These are phyloP conservation scores for Trypanosoma melophagium DNA, from an alignment of 208 protist genomes.

Conservation along the genomic window DNA sequence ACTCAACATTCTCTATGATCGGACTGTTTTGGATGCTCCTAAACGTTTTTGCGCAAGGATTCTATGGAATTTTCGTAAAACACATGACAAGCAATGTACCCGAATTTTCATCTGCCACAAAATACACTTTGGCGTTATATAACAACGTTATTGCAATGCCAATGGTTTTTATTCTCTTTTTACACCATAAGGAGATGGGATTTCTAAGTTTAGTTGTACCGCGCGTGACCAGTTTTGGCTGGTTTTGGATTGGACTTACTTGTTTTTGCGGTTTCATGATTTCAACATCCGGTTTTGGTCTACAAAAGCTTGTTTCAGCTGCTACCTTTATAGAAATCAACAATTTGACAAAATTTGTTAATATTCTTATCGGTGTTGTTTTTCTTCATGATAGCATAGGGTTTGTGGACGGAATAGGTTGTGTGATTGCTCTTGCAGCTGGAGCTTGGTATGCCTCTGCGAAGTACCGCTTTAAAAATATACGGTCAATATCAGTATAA, in stretches of 20 bases:
- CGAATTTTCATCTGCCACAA: slow-evolving; percentile 27
- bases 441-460: slow-evolving; percentile 35
- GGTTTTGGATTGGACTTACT: slow-evolving; percentile 32
- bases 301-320: slow-evolving; percentile 45
- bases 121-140: slow-evolving; percentile 40
- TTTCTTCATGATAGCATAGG: slow-evolving; percentile 29
- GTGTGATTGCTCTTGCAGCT: slow-evolving; percentile 28
- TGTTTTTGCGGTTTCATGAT: slow-evolving; percentile 40
- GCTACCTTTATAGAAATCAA: slow-evolving; percentile 40
- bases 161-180: slow-evolving; percentile 26
- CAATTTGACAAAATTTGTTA: slow-evolving; percentile 42
- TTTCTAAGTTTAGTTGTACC: background rate
- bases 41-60: slow-evolving; percentile 30
- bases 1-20: slow-evolving; percentile 22
- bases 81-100: slow-evolving; percentile 21
- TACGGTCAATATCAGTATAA: background rate
- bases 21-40: slow-evolving; percentile 33
- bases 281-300: slow-evolving; percentile 36
- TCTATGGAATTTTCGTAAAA: slow-evolving; percentile 38
- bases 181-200: slow-evolving; percentile 13
- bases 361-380: slow-evolving; percentile 42
- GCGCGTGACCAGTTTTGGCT: slow-evolving; percentile 16
- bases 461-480: slow-evolving; percentile 12
- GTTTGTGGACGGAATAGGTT: slow-evolving; percentile 21
- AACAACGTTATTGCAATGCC: slow-evolving; percentile 34